These are phyloP conservation scores for Phoma sp. DNA, from an alignment of 2,329 filamentous ascomycete genomes.

Conservation along the genomic window DNA sequence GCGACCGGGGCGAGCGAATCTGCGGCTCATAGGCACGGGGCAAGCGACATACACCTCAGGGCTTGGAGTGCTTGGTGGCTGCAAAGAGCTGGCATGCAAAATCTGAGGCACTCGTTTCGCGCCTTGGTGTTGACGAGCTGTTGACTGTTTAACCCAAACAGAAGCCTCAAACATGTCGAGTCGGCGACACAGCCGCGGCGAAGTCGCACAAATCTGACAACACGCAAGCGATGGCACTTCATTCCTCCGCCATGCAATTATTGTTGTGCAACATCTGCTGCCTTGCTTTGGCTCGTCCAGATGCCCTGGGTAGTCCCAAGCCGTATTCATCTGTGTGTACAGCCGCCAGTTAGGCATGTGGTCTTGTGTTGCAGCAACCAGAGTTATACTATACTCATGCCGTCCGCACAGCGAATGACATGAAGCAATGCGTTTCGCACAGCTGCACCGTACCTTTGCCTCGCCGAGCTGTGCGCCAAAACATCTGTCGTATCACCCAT, in stretches of 20 bases:
- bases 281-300: conserved; percentile 5
- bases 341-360: conserved; percentile 1
- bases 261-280: conserved; percentile 4
- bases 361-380: conserved; percentile 2
- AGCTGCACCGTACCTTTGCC: conserved; percentile 1
- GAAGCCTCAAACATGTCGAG: background rate
- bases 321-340: background rate
- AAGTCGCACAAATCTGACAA: conserved; percentile 8
- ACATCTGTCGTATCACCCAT: conserved; percentile 7
- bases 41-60: background rate
- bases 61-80: background rate
- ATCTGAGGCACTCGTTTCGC: background rate
- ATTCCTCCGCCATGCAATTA: conserved; percentile 11
- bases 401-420: background rate
- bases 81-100: background rate
- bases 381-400: background rate
- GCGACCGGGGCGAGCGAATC: conserved; percentile 2
- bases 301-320: background rate
- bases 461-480: conserved; percentile 16
- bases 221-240: conserved; percentile 5
- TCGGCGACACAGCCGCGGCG: conserved; percentile 1
- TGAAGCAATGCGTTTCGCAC: background rate
- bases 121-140: background rate
- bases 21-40: background rate
- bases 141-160: background rate